phyloP scores from a whole-genome alignment of 1,284 basidiomycete genomes.

The Rhodotorula sp. region DNA sequence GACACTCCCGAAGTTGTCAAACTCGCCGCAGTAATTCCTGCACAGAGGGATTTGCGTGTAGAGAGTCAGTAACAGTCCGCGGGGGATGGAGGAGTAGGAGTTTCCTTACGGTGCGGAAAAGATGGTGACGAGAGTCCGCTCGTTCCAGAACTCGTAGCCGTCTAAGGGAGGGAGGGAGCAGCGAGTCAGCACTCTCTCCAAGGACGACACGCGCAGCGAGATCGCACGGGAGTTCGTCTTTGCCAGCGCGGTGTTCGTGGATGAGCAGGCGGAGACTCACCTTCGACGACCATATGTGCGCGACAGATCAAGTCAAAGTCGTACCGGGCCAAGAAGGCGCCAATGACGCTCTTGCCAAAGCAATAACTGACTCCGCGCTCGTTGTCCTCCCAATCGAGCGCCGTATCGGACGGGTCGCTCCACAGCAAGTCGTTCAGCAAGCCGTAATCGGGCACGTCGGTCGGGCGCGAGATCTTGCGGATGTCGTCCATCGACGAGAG shows the following conservation, averaged over 20 bases:
- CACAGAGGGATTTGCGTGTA: too few species aligned
- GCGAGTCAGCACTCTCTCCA: too few species aligned
- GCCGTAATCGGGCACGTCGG: slow-evolving; percentile 99
- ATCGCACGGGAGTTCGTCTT: not conserved
- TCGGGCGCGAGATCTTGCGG: slow-evolving; percentile 93
- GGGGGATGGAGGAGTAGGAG: not conserved
- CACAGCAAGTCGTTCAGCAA: slow-evolving; percentile 95
- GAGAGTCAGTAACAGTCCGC: not conserved
- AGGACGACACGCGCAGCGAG: not conserved
- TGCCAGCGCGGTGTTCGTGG: not conserved
- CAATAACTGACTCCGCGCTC: slow-evolving; percentile 99
- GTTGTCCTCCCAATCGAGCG: slow-evolving; percentile 99
- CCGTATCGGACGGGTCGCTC: slow-evolving; percentile 98
- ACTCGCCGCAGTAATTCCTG: slow-evolving; percentile 84
- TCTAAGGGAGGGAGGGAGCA: slow-evolving; percentile 10
- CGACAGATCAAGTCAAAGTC: slow-evolving; percentile 99
- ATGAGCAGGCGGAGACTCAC: slow-evolving; percentile 29
- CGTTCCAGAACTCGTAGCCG: slow-evolving; percentile 99
- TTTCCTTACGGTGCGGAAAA: slow-evolving; percentile 77
- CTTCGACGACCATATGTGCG: slow-evolving; percentile 99
- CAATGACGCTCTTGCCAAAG: slow-evolving; percentile 96
- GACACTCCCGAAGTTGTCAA: slow-evolving; percentile 84
- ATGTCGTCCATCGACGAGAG: slow-evolving; percentile 99
- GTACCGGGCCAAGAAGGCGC: slow-evolving; percentile 67
- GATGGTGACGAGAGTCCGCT: slow-evolving; percentile 94